phyloP scores from a whole-genome alignment of 495 filamentous ascomycete genomes.

The Cairneyella variabilis region DNA sequence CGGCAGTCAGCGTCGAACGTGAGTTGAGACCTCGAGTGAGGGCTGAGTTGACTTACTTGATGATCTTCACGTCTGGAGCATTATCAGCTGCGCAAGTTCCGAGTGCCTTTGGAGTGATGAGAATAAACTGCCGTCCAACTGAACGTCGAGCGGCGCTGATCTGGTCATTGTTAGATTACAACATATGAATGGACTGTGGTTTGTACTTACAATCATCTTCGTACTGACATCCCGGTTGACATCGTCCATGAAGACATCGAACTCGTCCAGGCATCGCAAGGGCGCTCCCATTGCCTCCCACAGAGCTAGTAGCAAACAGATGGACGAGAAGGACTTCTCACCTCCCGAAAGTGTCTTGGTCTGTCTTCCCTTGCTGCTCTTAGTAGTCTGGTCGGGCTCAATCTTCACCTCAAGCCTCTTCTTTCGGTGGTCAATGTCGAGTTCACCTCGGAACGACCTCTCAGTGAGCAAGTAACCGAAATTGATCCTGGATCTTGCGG shows the following conservation, averaged over 20 bases:
- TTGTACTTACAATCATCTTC: slow-evolving; percentile 77
- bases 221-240: slow-evolving; percentile 93
- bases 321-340: slow-evolving; percentile 96
- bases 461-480: slow-evolving; percentile 88
- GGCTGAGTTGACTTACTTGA: slow-evolving; percentile 76
- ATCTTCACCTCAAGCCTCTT: slow-evolving; percentile 76
- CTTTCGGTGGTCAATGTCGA: slow-evolving; percentile 69
- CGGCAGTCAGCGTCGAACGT: too few species aligned
- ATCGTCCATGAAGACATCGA: slow-evolving; percentile 98
- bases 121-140: slow-evolving; percentile 87
- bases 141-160: slow-evolving; percentile 79
- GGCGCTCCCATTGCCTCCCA: slow-evolving; percentile 99
- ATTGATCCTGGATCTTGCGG: slow-evolving; percentile 73
- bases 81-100: slow-evolving; percentile 60
- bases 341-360: slow-evolving; percentile 92
- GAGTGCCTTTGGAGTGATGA: slow-evolving; percentile 93
- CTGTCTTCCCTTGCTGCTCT: slow-evolving; percentile 62
- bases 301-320: slow-evolving; percentile 84
- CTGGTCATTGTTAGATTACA: slow-evolving; percentile 38
- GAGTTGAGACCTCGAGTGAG: too few species aligned
- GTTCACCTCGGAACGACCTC: slow-evolving; percentile 77
- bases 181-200: background rate
- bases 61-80: slow-evolving; percentile 75
- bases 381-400: slow-evolving; percentile 72
- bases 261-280: slow-evolving; percentile 93